Conservation (phyloP, 306 rosid species). For the Mucuna pruriens region DNA sequence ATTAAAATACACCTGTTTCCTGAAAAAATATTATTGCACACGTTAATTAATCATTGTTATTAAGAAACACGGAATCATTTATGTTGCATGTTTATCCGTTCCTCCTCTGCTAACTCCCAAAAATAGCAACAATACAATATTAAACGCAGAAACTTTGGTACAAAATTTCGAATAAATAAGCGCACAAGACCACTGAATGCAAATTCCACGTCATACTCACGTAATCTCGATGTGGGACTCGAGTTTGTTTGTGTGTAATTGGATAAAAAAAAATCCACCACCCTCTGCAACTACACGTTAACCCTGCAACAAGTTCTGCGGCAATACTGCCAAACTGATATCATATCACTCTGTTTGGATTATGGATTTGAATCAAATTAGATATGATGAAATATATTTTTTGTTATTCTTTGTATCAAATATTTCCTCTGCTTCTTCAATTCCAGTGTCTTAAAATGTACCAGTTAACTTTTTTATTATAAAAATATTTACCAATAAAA, state of each 20-base stretch:
- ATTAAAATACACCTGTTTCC: neutral
- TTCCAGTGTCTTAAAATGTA: too few relatives aligned
- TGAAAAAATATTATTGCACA: neutral
- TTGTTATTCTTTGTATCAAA: too few relatives aligned
- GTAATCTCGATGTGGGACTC: neutral
- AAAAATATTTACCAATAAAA: neutral
- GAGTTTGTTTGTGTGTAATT: neutral
- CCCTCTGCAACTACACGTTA: neutral
- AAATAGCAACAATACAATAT: too few relatives aligned
- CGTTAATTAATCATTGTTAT: too few relatives aligned
- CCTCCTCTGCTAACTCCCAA: neutral
- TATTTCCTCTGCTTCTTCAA: too few relatives aligned
- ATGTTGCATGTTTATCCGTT: neutral
- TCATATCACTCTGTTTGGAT: neutral
- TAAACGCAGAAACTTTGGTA: too few relatives aligned
- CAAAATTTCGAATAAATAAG: too few relatives aligned
- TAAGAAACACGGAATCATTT: neutral
- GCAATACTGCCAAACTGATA: neutral
- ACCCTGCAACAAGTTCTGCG: neutral
- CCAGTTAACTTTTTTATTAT: too few relatives aligned
- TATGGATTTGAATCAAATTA: neutral
- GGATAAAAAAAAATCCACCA: neutral
- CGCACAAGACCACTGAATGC: too few relatives aligned
- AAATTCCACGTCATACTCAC: neutral
- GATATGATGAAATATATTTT: too few relatives aligned